These are phyloP conservation scores for Nectriaceae sp. DNA, from an alignment of 2,329 filamentous ascomycete genomes.

Conservation along the genomic window DNA sequence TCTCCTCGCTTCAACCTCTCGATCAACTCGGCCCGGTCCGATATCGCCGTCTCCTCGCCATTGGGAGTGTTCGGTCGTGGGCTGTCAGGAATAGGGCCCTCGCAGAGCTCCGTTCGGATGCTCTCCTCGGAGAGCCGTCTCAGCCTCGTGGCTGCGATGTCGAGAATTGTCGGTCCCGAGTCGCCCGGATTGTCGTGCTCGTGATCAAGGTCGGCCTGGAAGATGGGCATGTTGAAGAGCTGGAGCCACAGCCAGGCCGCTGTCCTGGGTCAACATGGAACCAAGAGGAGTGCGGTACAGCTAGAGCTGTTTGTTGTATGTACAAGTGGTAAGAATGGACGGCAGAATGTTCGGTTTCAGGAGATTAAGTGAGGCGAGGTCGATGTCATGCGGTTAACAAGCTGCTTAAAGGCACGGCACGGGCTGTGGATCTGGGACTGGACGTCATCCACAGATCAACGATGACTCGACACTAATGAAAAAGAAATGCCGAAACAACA, in stretches of 20 bases:
- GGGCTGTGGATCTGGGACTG: conserved; percentile 27
- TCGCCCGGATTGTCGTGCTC: conserved; percentile 13
- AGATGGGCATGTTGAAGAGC: conserved; percentile 55
- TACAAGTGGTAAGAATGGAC: background rate
- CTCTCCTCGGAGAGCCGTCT: conserved; percentile 58
- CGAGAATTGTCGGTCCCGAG: conserved; percentile 20
- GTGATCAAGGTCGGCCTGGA: conserved; percentile 51
- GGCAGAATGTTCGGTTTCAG: conserved; percentile 1
- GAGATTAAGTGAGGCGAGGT: conserved; percentile 7
- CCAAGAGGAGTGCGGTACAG: conserved; percentile 4
- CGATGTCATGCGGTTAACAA: conserved; percentile 22
- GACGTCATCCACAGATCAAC: conserved; percentile 26
- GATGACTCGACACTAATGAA: conserved; percentile 11
- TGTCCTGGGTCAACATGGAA: conserved; percentile 23
- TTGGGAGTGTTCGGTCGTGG: conserved; percentile 30
- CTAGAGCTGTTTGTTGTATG: conserved; percentile 1
- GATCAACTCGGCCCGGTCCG: conserved; percentile 77
- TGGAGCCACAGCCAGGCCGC: conserved; percentile 36
- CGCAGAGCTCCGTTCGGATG: conserved; percentile 61
- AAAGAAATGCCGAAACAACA: background rate
- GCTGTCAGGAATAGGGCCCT: conserved; percentile 54
- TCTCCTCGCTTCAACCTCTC: conserved; percentile 79
- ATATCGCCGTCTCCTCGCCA: conserved; percentile 38
- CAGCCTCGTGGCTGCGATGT: conserved; percentile 15
- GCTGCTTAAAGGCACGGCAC: background rate